Conservation (phyloP, 1,284 basidiomycete genomes). For the Pascua sp. region DNA sequence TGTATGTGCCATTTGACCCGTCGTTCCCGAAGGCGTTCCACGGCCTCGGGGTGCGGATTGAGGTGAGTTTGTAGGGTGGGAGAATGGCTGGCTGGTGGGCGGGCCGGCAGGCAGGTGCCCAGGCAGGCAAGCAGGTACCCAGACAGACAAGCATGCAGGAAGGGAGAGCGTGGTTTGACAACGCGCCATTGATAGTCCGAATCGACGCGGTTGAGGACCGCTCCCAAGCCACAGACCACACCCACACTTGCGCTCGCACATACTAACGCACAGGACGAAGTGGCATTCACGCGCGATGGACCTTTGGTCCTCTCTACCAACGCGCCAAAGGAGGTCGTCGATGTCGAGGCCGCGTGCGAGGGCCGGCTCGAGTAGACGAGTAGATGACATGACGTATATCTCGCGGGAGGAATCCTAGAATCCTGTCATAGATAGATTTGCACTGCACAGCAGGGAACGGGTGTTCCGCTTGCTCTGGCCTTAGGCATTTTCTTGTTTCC, state of each 20-base stretch:
- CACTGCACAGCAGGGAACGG: too few relatives aligned
- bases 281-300: constrained; percentile 67
- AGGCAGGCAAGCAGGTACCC: too few relatives aligned
- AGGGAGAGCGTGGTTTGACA: too few relatives aligned
- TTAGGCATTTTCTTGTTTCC: too few relatives aligned
- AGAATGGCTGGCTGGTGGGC: too few relatives aligned
- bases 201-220: too few relatives aligned
- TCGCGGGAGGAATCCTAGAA: too few relatives aligned
- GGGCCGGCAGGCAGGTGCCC: too few relatives aligned
- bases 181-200: too few relatives aligned
- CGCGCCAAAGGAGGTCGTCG: constrained; percentile 85
- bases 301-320: constrained; percentile 67
- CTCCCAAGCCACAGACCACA: too few relatives aligned
- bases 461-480: too few relatives aligned
- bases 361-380: background rate
- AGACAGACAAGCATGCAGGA: background rate
- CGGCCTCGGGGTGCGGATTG: constrained; percentile 82
- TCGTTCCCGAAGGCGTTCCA: constrained; percentile 81
- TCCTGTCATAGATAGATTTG: too few relatives aligned
- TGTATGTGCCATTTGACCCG: constrained; percentile 72
- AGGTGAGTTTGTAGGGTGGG: constrained; percentile 53
- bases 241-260: constrained; percentile 32
- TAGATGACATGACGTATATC: background rate
- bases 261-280: constrained; percentile 60
- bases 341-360: constrained; percentile 83